phyloP scores from a whole-genome alignment of 345 rosid species.

The Bruguiera sexangula region DNA sequence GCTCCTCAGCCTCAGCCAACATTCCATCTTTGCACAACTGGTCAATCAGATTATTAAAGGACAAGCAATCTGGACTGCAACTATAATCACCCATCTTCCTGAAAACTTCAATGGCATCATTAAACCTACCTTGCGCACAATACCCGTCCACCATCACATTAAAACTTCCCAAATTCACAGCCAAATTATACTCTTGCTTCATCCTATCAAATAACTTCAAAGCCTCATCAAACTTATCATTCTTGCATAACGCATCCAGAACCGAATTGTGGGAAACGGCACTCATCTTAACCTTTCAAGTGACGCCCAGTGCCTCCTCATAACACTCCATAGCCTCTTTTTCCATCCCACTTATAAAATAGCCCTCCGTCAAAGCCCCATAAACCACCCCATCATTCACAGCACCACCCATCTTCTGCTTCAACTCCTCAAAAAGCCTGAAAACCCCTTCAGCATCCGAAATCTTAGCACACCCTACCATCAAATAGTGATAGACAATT shows the following conservation, averaged over 20 bases:
- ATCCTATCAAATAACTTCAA: slow-evolving; percentile 66
- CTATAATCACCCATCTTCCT: slow-evolving; percentile 60
- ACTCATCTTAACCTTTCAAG: slow-evolving; percentile 61
- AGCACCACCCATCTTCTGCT: slow-evolving; percentile 66
- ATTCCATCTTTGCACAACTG: slow-evolving; percentile 64
- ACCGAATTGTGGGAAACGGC: slow-evolving; percentile 65
- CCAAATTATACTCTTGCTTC: slow-evolving; percentile 54
- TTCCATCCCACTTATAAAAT: slow-evolving; percentile 70
- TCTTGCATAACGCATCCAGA: slow-evolving; percentile 69
- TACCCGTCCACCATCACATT: slow-evolving; percentile 84
- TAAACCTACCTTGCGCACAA: slow-evolving; percentile 56
- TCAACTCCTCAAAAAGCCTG: slow-evolving; percentile 65
- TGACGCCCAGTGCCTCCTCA: slow-evolving; percentile 46
- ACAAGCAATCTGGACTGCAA: slow-evolving; percentile 62
- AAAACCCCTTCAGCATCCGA: slow-evolving; percentile 59
- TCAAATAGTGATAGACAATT: slow-evolving; percentile 62
- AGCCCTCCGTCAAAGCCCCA: slow-evolving; percentile 76
- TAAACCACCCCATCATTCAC: slow-evolving; percentile 76
- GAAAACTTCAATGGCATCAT: slow-evolving; percentile 65
- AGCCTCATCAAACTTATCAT: slow-evolving; percentile 70
- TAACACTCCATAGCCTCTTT: slow-evolving; percentile 79
- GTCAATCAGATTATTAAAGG: slow-evolving; percentile 75
- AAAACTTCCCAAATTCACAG: slow-evolving; percentile 77
- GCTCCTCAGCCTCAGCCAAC: slow-evolving; percentile 68
- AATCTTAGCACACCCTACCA: slow-evolving; percentile 55